Evolutionary conservation across 805 yeast species (phyloP), one percentile per base, ranked within the genome.

Genomic region (Starmerella scarabaei): DNA sequence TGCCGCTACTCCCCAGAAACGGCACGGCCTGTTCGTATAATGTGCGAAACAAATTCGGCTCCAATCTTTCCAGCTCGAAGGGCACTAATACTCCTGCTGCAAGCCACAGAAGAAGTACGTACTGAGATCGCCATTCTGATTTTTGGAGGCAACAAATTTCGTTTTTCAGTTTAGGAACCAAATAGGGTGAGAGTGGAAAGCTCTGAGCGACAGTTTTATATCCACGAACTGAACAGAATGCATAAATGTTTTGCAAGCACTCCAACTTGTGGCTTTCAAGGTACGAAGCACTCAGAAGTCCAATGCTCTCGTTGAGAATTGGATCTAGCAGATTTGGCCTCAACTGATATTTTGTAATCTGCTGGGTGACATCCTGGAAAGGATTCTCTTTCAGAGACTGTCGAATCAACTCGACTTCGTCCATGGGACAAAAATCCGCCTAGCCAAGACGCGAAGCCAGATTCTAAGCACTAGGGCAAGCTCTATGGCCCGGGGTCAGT

Each of bases 51-150:
- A 57, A 41, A 0, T 53, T 42, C 2, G 54, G 45, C 2, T 58
- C 58, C 14, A 77, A 57, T 0, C 59, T 46, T 1, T 56, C 58
- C 20, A 86, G 60, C 2, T 72, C 67, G 53, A 86, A 85, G 0
- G 97, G 96, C 0, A 77, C 72, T n/a, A 80, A 60, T 0, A 75
- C 68, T 18, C 85, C 60, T 8, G 77, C 72, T 0, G 78, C 68
- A 8, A 83, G 64, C 94, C 94, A 86, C 3, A 80, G 61, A 7
- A 84, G 57, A 31, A 75, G 53, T 9, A 77, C 57, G 41, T 63
- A 75, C 27, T 60, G 53, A 23, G 63, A 63, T 36, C 68, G 64
- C 81, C 79, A 73, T 39, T 53, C 21, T 21, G 28, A 8, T 30
- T 5, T 41, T 20, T 24, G 24, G n/a, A 7, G 6, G 14, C 20